Conservation (phyloP, 805 yeast species). For the Pachysolen tannophilus region DNA sequence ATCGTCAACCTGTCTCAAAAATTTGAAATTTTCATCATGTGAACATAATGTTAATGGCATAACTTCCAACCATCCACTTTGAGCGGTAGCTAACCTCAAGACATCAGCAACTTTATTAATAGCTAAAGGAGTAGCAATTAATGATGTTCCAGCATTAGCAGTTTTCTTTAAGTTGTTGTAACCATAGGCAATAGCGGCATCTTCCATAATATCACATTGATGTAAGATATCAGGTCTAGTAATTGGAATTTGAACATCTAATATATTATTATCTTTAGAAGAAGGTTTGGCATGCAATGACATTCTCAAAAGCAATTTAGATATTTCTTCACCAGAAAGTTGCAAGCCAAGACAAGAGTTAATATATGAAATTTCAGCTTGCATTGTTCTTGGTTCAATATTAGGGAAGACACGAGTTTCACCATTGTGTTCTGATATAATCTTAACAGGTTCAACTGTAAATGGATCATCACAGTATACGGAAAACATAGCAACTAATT, state of each 20-base stretch:
- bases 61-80: conserved; percentile 94
- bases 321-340: conserved; percentile 59
- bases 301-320: conserved; percentile 69
- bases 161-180: conserved; percentile 81
- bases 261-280: conserved; percentile 33
- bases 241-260: conserved; percentile 74
- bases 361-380: conserved; percentile 76
- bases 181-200: conserved; percentile 94
- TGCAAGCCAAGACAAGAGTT: conserved; percentile 89
- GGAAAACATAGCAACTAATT: conserved; percentile 92
- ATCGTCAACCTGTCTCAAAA: conserved; percentile 68
- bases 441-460: conserved; percentile 82
- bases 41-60: conserved; percentile 93
- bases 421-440: conserved; percentile 73
- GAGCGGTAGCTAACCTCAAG: conserved; percentile 82
- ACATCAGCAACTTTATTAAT: conserved; percentile 89
- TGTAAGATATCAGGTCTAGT: conserved; percentile 93
- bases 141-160: conserved; percentile 67
- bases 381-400: conserved; percentile 55
- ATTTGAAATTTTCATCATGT: conserved; percentile 93
- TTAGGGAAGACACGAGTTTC: conserved; percentile 74
- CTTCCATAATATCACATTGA: conserved; percentile 98
- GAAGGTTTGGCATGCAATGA: conserved; percentile 60
- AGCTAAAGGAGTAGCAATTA: conserved; percentile 83
- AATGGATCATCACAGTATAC: conserved; percentile 76